phyloP scores from a whole-genome alignment of 2,329 filamentous ascomycete genomes.

The Pezicula radicicola region DNA sequence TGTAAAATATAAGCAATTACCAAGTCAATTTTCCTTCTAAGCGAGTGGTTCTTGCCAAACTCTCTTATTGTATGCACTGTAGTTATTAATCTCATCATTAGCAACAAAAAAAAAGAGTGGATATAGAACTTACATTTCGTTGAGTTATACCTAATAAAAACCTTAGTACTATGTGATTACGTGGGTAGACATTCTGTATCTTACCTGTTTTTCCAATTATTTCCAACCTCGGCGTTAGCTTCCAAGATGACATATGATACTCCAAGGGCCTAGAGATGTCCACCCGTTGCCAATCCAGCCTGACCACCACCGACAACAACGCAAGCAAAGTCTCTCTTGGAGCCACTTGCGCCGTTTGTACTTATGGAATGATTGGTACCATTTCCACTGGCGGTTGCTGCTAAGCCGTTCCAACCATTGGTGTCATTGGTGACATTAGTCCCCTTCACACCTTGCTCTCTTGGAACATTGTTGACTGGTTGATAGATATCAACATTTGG shows the following conservation, averaged over 20 bases:
- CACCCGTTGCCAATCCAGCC: conserved; percentile 52
- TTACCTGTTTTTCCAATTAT: conserved; percentile 56
- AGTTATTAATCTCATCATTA: too few species aligned
- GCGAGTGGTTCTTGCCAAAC: conserved; percentile 2
- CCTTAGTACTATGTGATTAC: too few species aligned
- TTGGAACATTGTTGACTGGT: background rate
- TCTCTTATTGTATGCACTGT: conserved; percentile 10
- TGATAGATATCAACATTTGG: conserved; percentile 8
- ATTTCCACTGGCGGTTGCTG: too few species aligned
- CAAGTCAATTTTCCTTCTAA: too few species aligned
- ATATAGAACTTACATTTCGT: conserved; percentile 6
- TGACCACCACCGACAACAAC: conserved; percentile 51
- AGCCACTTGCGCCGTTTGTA: background rate
- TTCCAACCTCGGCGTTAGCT: conserved; percentile 51
- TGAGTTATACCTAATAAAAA: conserved; percentile 26
- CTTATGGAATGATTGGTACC: too few species aligned
- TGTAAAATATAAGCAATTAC: too few species aligned
- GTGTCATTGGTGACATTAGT: background rate
- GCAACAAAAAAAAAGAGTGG: too few species aligned
- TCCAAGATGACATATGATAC: conserved; percentile 55
- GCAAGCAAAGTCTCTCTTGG: conserved; percentile 7
- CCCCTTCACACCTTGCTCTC: background rate
- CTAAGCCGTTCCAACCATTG: too few species aligned
- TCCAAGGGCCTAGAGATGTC: conserved; percentile 55
- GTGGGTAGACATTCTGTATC: too few species aligned